Evolutionary conservation across 306 rosid genomes (phyloP).

Genomic region (Canavalia gladiata): DNA sequence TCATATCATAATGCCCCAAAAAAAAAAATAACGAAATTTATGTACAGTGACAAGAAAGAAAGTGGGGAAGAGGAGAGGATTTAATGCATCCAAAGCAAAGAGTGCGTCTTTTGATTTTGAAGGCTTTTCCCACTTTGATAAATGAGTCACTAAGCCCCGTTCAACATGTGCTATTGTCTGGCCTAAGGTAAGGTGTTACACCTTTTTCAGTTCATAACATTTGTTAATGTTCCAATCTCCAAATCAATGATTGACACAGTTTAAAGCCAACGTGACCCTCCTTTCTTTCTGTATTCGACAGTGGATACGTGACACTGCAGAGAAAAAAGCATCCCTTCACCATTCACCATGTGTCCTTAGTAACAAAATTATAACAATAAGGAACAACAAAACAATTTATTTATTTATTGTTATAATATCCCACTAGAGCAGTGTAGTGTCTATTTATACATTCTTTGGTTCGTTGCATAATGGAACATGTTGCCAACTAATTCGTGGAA

Average conservation of each 20-base stretch:
- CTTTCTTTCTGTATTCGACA: constrained; percentile 15
- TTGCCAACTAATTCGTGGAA: constrained; percentile 28
- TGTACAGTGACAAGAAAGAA: constrained; percentile 42
- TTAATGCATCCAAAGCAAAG: constrained; percentile 40
- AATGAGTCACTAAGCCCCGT: constrained; percentile 37
- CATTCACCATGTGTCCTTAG: constrained; percentile 30
- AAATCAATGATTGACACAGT: constrained; percentile 47
- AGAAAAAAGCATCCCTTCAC: background rate
- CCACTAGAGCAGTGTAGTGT: background rate
- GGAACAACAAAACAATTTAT: background rate
- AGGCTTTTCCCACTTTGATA: constrained; percentile 45
- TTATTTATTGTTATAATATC: background rate
- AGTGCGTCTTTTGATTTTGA: constrained; percentile 38
- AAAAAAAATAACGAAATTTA: constrained; percentile 39
- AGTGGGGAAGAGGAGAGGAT: background rate
- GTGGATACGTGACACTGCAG: constrained; percentile 36
- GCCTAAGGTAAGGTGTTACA: constrained; percentile 5
- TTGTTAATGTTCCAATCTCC: constrained; percentile 34
- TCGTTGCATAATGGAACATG: constrained; percentile 35
- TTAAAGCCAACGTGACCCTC: constrained; percentile 25
- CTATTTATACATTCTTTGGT: background rate
- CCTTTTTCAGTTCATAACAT: constrained; percentile 27
- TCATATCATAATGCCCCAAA: constrained; percentile 33
- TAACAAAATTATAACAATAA: background rate
- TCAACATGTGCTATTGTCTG: constrained; percentile 54